Evolutionary conservation across 306 rosid species (phyloP).

Genomic region (Myrica gale): DNA sequence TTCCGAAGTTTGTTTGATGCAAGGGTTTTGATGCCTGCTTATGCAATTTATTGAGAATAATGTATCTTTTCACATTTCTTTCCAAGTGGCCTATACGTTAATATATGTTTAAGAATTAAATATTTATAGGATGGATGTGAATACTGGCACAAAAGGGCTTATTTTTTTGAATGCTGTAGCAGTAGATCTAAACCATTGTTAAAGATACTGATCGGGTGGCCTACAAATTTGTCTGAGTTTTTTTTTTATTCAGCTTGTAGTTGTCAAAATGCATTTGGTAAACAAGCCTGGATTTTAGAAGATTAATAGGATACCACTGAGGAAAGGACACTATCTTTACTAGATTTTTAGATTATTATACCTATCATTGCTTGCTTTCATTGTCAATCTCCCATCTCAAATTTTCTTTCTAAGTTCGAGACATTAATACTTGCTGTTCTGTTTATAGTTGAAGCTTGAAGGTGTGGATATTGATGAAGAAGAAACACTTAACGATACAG

Average conservation of each 20-base stretch:
- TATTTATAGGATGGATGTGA: background rate
- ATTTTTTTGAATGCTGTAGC: background rate
- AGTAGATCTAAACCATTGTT: background rate
- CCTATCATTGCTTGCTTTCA: background rate
- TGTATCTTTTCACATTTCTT: background rate
- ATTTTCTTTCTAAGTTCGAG: conserved; percentile 4
- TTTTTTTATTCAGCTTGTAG: no score
- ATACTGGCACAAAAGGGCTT: background rate
- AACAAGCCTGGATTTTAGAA: background rate
- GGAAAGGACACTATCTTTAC: background rate
- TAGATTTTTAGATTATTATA: background rate
- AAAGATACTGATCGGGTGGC: background rate
- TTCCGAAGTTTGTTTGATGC: background rate
- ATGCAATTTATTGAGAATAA: background rate
- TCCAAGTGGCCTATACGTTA: background rate
- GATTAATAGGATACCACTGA: background rate
- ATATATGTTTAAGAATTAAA: no score
- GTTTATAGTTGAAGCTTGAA: conserved; percentile 65
- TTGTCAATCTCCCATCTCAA: background rate
- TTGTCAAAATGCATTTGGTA: background rate
- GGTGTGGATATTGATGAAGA: conserved; percentile 82
- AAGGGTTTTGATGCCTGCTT: background rate
- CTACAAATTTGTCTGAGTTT: no score
- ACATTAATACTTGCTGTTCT: conserved; percentile 12
- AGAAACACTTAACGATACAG: conserved; percentile 72